Evolutionary conservation across 768 basidiomycete species (phyloP).

Genomic region (Coprinopsis sp.): DNA sequence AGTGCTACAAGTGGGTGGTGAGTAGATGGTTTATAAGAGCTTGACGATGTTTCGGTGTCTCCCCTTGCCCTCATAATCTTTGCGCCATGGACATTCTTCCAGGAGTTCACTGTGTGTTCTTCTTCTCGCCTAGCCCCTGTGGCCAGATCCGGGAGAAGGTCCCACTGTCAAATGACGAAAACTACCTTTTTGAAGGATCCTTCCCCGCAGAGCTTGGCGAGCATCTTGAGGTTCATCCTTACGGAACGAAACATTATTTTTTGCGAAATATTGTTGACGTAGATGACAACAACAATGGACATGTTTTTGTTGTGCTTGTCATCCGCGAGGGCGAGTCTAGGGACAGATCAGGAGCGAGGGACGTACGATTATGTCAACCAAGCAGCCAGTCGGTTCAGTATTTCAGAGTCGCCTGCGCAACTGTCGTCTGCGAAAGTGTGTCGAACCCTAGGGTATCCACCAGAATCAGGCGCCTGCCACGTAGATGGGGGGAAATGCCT

Average conservation of each 20-base stretch:
- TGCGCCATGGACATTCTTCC: neutral
- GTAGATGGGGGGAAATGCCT: neutral
- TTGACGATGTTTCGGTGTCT: neutral
- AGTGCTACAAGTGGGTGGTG: neutral
- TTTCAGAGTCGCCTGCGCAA: slow-evolving; percentile 6
- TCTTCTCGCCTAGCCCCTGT: neutral
- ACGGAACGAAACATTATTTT: slow-evolving; percentile 1
- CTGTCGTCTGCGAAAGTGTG: no score
- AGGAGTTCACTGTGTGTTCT: neutral
- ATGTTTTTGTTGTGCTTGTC: slow-evolving; percentile 1
- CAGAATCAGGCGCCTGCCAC: neutral
- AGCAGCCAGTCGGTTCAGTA: slow-evolving; percentile 3
- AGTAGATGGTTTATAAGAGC: neutral
- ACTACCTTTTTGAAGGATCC: neutral
- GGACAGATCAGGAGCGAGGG: neutral
- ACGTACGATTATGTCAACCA: slow-evolving; percentile 12
- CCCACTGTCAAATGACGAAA: slow-evolving; percentile 7
- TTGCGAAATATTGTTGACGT: slow-evolving; percentile 2
- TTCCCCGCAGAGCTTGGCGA: slow-evolving; percentile 5
- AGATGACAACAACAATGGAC: neutral
- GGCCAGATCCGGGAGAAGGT: neutral
- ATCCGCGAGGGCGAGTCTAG: neutral
- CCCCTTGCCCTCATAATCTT: neutral
- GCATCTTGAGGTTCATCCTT: neutral
- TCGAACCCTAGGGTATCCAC: slow-evolving; percentile 15